Evolutionary conservation across 2,329 filamentous ascomycete genomes (phyloP).

Genomic region (Orbilia blumenaviensis): DNA sequence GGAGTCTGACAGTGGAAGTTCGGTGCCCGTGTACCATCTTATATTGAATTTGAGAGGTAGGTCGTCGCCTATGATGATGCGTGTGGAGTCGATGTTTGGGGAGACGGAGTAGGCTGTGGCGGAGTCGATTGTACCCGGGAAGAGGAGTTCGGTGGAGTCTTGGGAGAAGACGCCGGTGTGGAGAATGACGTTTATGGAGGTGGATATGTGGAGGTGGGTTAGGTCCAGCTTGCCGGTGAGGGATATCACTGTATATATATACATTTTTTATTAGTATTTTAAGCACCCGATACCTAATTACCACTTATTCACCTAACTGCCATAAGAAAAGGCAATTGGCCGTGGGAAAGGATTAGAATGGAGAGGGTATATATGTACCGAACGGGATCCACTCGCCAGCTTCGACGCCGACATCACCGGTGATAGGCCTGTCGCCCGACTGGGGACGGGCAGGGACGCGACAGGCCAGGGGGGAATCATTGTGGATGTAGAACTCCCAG

Average conservation of each 20-base stretch:
- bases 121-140: constrained; percentile 80
- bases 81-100: constrained; percentile 70
- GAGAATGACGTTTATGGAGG: constrained; percentile 86
- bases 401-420: constrained; percentile 66
- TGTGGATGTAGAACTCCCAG: constrained; percentile 97
- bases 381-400: constrained; percentile 60
- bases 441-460: constrained; percentile 83
- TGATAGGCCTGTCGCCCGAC: constrained; percentile 59
- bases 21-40: constrained; percentile 82
- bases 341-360: too few species aligned
- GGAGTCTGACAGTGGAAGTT: constrained; percentile 65
- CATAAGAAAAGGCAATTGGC: too few species aligned
- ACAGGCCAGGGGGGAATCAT: constrained; percentile 90
- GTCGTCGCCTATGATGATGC: constrained; percentile 81
- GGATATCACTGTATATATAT: constrained; percentile 72
- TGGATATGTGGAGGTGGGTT: constrained; percentile 88
- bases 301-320: too few species aligned
- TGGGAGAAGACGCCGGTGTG: constrained; percentile 66
- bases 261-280: not conserved
- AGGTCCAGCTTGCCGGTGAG: constrained; percentile 87
- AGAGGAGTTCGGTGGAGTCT: constrained; percentile 41
- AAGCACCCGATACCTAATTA: too few species aligned
- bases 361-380: constrained; percentile 42
- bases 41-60: constrained; percentile 81
- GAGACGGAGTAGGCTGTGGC: constrained; percentile 87